Percentiles rank a stretch among this genome's conserved stretches.
Conservation (phyloP, 805 yeast genomes). For the Myxozyma geophila region DNA sequence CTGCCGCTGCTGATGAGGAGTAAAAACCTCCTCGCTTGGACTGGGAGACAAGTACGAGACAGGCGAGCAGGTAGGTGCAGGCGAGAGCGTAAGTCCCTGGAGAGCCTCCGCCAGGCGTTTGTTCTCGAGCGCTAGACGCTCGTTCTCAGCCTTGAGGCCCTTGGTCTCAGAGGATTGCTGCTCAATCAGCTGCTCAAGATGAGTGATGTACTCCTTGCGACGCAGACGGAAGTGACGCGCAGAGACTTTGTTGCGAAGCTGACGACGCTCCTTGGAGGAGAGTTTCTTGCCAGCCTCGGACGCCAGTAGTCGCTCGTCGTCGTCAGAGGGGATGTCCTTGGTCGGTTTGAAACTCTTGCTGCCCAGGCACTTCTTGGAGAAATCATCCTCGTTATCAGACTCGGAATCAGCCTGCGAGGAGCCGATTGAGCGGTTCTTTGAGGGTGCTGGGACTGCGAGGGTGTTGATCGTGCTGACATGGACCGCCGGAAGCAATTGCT, state of each 20-base stretch:
- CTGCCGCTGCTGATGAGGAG: not conserved
- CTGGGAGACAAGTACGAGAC: conserved; percentile 22
- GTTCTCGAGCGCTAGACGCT: conserved; percentile 31
- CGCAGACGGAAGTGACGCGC: conserved; percentile 44
- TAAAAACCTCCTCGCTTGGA: conserved; percentile 12
- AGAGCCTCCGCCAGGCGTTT: conserved; percentile 29
- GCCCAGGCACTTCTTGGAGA: not conserved
- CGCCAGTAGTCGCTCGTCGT: conserved; percentile 42
- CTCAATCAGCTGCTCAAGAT: conserved; percentile 40
- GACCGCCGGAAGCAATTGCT: not conserved
- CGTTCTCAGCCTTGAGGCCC: conserved; percentile 36
- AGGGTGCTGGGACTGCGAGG: conserved; percentile 1
- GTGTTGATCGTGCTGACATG: not conserved
- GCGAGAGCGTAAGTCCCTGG: conserved; percentile 18
- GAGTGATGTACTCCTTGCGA: conserved; percentile 43
- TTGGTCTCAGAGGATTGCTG: conserved; percentile 37
- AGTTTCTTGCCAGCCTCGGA: conserved; percentile 41
- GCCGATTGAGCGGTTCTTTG: not conserved
- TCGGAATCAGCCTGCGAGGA: conserved; percentile 18
- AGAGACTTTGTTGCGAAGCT: conserved; percentile 42
- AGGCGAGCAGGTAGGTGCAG: conserved; percentile 10
- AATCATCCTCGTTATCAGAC: conserved; percentile 13
- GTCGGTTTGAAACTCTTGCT: not conserved
- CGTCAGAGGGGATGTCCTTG: conserved; percentile 35
- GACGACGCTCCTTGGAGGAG: conserved; percentile 43